Conservation (phyloP, 176 grass and related monocot genomes). For the Bonia amplexicaulis region DNA sequence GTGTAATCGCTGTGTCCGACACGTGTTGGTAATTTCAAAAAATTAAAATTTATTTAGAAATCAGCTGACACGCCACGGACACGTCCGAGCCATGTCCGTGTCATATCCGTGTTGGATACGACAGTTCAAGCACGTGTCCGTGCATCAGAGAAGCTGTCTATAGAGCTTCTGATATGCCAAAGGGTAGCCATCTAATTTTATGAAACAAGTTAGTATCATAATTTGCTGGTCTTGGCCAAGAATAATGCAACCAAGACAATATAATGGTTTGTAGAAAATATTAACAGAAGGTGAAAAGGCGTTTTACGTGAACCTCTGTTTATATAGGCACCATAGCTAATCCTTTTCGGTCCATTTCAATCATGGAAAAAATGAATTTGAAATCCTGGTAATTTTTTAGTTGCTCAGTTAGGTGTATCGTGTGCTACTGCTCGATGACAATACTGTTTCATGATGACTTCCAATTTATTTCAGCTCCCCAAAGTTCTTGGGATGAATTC, state of each 20-base stretch:
- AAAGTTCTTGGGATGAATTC: constrained; percentile 86
- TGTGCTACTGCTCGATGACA: neutral
- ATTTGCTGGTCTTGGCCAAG: neutral
- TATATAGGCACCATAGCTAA: neutral
- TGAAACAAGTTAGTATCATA: neutral
- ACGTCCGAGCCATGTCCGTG: too few species aligned
- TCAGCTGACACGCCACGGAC: too few species aligned
- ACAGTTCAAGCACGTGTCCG: too few species aligned
- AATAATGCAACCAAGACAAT: neutral
- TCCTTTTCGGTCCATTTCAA: constrained; percentile 2
- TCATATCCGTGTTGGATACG: too few species aligned
- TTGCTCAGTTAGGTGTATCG: neutral
- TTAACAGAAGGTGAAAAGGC: neutral
- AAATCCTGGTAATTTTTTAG: neutral
- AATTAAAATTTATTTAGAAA: too few species aligned
- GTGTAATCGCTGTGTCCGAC: too few species aligned
- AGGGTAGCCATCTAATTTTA: neutral
- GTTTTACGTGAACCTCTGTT: neutral
- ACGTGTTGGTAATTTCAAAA: too few species aligned
- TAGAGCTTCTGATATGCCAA: neutral
- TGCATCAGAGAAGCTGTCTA: too few species aligned
- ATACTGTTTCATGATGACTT: neutral
- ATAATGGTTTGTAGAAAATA: neutral
- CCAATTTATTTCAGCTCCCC: constrained; percentile 61
- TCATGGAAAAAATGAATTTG: neutral